Evolutionary conservation across 2,329 filamentous ascomycete species (phyloP).

Genomic region (Hysterium pulicare): DNA sequence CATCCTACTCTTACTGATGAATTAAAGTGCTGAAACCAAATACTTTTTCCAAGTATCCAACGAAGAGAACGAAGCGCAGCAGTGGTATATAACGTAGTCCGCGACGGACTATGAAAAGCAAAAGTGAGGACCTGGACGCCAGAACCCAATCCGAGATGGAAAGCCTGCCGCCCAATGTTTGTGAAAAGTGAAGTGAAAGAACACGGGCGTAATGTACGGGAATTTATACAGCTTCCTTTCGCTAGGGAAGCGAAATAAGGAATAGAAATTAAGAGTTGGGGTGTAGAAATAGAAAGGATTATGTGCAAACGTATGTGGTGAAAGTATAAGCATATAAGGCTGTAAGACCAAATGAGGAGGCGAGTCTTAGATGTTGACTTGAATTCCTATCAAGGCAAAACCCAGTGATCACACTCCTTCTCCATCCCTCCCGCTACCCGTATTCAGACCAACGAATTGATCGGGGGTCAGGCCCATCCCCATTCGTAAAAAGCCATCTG

Average conservation of each 20-base stretch:
- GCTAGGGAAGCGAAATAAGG: not conserved
- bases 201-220: no score
- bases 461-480: conserved; percentile 26
- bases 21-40: no score
- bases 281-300: not conserved
- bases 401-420: conserved; percentile 1
- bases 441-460: conserved; percentile 20
- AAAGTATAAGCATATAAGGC: not conserved
- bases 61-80: no score
- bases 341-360: not conserved
- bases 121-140: not conserved
- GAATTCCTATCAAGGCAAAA: not conserved
- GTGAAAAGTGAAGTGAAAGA: not conserved
- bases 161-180: not conserved
- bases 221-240: not conserved
- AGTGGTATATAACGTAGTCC: conserved; percentile 5
- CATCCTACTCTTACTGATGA: no score
- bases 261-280: not conserved
- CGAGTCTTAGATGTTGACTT: not conserved
- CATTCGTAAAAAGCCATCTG: conserved; percentile 31
- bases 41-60: no score
- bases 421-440: not conserved
- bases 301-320: not conserved
- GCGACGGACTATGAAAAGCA: not conserved
- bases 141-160: not conserved